phyloP scores from a whole-genome alignment of 148 eudicot species.

The Simmondsia chinensis region DNA sequence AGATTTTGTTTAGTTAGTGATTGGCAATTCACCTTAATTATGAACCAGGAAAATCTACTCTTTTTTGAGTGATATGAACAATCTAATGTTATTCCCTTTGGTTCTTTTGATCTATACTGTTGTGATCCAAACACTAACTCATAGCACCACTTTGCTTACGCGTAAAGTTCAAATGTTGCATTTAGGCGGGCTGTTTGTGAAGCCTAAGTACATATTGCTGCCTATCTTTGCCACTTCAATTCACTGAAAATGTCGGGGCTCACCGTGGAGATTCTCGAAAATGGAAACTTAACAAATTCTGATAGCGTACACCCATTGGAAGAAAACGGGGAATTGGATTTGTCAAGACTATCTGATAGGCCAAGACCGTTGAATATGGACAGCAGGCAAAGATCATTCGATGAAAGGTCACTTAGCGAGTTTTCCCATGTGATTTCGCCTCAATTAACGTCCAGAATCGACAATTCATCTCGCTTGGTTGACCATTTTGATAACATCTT shows the following conservation, averaged over 20 bases:
- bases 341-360: constrained; percentile 44
- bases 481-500: constrained; percentile 37
- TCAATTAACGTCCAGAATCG: constrained; percentile 30
- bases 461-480: constrained; percentile 23
- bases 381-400: constrained; percentile 68
- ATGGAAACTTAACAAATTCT: constrained; percentile 27
- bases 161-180: no score
- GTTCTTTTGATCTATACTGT: no score
- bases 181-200: no score
- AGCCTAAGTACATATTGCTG: no score
- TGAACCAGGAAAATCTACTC: no score
- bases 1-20: no score
- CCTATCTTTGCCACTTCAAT: no score
- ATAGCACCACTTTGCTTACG: no score
- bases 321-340: constrained; percentile 51
- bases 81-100: no score
- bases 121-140: no score
- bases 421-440: constrained; percentile 40
- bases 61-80: no score
- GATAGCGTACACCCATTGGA: constrained; percentile 16
- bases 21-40: no score
- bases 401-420: constrained; percentile 62
- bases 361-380: constrained; percentile 53
- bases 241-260: constrained; percentile 24
- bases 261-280: constrained; percentile 36